phyloP scores from a whole-genome alignment of 164 flowering plant genomes.

The Cinnamomum chago region DNA sequence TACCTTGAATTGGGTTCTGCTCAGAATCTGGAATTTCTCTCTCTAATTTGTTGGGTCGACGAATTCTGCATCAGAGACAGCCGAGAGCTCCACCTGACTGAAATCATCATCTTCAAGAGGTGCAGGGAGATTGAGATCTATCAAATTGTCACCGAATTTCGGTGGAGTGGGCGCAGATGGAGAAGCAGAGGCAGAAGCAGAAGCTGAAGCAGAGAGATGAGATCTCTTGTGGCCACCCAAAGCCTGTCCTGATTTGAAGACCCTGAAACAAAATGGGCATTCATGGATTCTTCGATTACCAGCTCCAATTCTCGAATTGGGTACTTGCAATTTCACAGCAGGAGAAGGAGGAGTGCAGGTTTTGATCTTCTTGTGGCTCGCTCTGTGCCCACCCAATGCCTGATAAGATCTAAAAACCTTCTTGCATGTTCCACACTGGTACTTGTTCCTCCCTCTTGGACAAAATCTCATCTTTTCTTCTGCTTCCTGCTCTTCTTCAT shows the following conservation, averaged over 20 bases:
- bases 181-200: neutral
- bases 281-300: conserved; percentile 40
- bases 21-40: neutral
- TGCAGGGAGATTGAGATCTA: conserved; percentile 89
- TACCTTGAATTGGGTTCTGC: conserved; percentile 13
- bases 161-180: neutral
- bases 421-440: conserved; percentile 81
- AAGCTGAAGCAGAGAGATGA: conserved; percentile 31
- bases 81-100: conserved; percentile 45
- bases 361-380: conserved; percentile 77
- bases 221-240: conserved; percentile 94
- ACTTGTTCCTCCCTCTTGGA: conserved; percentile 26
- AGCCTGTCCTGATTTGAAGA: conserved; percentile 81
- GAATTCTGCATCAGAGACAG: conserved; percentile 44
- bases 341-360: conserved; percentile 6
- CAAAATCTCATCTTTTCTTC: neutral
- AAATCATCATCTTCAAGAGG: conserved; percentile 57
- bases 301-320: conserved; percentile 6
- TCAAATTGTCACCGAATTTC: conserved; percentile 33
- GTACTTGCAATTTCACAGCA: neutral
- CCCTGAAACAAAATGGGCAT: conserved; percentile 71
- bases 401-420: conserved; percentile 69
- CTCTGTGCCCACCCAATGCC: conserved; percentile 87
- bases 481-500: neutral
- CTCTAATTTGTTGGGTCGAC: conserved; percentile 17